Evolutionary conservation across 2,329 filamentous ascomycete genomes (phyloP), one percentile per base, ranked within the genome.

Genomic region (Pseudogymnoascus sp.): DNA sequence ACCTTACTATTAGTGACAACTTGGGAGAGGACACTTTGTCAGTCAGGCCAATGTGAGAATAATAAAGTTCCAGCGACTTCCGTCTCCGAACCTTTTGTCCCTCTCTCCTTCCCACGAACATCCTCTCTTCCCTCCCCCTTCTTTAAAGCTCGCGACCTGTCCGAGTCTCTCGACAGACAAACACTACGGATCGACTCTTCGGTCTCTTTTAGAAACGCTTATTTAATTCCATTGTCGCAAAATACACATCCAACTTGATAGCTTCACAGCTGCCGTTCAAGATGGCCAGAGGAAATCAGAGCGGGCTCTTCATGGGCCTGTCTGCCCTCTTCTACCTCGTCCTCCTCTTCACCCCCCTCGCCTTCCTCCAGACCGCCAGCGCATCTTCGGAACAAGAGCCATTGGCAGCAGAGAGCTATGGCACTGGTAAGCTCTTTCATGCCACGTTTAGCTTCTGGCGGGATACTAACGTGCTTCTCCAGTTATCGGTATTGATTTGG

Each of bases 401-500:
- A 63, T 66, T 83, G 68, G 81, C 82, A 70, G 81, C 82, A 70
- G 88, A 93, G 64, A 88, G 85, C 74, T 90, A 91, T 78, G 91
- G 91, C 76, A 93, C 89, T 73, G 82, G 82, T 84, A 77, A 63
- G 69, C 59, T 60, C 43, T 9, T 49, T 21, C 16, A 11, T 36
- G 59, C 59, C 21, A 60, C 59, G 21, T 56, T 56, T 34, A 36
- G 16, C 49, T 12, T 56, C 28, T 16, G 16, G 6, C 49, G 9
- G 28, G 3, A 21, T 56, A 36, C n/a, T 56, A 34, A 56, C 49
- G 28, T 9, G 28, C 11, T 9, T 14, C 66, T 65, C 59, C 69
- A 83, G 91, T 96, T 71, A 93, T 96, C 73, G 92, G 92, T 86
- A 96, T 96, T 80, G 91, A 96, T 88, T 79, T 96, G 75, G 92